A percentile compares a stretch with the other conserved stretches of the same genome.
phyloP scores from a whole-genome alignment of 352 stramenopile genomes.

The Bremia lactucae region DNA sequence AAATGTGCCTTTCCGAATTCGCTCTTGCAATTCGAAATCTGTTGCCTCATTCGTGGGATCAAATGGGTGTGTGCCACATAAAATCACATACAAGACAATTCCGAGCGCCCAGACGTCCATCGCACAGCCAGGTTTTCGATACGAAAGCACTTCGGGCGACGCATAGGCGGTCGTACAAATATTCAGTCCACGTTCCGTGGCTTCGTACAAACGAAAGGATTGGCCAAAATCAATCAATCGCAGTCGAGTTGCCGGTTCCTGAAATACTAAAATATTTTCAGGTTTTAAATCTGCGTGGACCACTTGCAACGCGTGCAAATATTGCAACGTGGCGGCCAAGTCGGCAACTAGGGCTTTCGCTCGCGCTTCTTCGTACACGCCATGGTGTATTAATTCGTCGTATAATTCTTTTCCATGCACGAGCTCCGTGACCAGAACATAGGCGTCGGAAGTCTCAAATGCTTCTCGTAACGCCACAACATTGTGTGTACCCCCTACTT shows the following conservation, averaged over 20 bases:
- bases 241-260: constrained; percentile 26
- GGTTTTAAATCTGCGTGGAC: constrained; percentile 49
- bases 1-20: constrained; percentile 32
- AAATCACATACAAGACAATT: constrained; percentile 44
- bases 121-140: constrained; percentile 16
- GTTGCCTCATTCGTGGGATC: constrained; percentile 39
- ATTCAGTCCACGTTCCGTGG: constrained; percentile 4
- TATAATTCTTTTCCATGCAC: constrained; percentile 42
- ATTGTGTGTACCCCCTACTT: constrained; percentile 30
- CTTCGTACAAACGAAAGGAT: constrained; percentile 28
- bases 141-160: constrained; percentile 30
- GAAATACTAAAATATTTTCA: constrained; percentile 43
- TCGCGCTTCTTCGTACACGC: constrained; percentile 28
- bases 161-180: constrained; percentile 31
- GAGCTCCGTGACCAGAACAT: constrained; percentile 47
- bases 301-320: constrained; percentile 34
- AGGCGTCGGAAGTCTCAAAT: constrained; percentile 45
- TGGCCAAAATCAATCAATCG: constrained; percentile 73
- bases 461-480: constrained; percentile 40
- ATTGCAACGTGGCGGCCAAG: constrained; percentile 25
- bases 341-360: constrained; percentile 26
- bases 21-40: constrained; percentile 27
- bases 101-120: constrained; percentile 53
- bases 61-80: constrained; percentile 45
- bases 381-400: constrained; percentile 33